Conservation (phyloP, 2,329 filamentous ascomycete genomes). For the Tolypocladium inflatum region DNA sequence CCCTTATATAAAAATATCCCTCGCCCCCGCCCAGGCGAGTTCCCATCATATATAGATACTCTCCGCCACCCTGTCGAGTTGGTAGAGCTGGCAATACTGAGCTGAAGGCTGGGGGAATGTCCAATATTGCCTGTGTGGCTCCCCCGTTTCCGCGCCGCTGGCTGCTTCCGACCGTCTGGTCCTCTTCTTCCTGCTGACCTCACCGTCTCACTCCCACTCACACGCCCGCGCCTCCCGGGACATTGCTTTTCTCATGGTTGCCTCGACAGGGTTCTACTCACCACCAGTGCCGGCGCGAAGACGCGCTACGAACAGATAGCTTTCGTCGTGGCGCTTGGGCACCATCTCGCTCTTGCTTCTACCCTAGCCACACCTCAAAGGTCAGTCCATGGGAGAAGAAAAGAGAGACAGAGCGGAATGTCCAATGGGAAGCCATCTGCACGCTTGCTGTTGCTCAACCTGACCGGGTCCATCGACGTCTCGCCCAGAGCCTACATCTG, state of each 20-base stretch:
- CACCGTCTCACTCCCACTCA: constrained; percentile 3
- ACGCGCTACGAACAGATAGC: constrained; percentile 1
- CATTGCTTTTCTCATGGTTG: constrained; percentile 6
- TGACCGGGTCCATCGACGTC: neutral
- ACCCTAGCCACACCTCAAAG: constrained; percentile 4
- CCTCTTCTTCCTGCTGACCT: constrained; percentile 2
- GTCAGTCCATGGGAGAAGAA: constrained; percentile 4
- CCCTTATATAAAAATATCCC: constrained; percentile 9
- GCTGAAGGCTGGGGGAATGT: constrained; percentile 3
- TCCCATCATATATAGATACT: constrained; percentile 5
- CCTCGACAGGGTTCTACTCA: constrained; percentile 3
- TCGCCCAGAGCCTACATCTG: neutral
- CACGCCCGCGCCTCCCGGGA: neutral
- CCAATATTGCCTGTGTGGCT: constrained; percentile 2
- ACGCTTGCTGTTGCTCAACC: neutral
- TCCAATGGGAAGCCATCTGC: constrained; percentile 5
- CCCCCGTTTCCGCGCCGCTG: neutral
- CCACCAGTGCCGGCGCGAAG: constrained; percentile 1
- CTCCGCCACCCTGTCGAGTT: constrained; percentile 4
- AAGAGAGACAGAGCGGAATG: constrained; percentile 1
- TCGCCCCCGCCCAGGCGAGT: constrained; percentile 6
- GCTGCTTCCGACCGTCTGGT: constrained; percentile 1
- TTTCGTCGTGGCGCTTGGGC: constrained; percentile 2
- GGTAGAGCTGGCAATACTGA: constrained; percentile 5
- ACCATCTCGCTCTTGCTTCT: constrained; percentile 1